Percentiles rank a stretch among this genome's conserved stretches.
These are phyloP conservation scores for Candida glucosophila DNA, from an alignment of 1,139 yeast species.

Conservation along the genomic window DNA sequence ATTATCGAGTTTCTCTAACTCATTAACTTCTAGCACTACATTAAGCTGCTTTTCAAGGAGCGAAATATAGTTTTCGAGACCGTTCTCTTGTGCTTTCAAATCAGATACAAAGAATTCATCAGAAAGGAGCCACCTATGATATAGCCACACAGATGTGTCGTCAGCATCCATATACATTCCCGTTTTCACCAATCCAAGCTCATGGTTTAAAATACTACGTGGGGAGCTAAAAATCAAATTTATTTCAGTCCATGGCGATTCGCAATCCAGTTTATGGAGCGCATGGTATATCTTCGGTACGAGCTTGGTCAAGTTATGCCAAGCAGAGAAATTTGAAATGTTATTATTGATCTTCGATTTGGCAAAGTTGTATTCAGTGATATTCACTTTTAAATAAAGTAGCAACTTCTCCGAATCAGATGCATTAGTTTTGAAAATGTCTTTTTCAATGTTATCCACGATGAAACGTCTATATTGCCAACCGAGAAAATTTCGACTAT, in stretches of 20 bases:
- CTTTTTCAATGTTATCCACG: constrained; percentile 41
- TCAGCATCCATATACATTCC: constrained; percentile 92
- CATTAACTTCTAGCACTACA: constrained; percentile 46
- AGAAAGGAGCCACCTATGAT: constrained; percentile 73
- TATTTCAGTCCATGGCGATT: background rate
- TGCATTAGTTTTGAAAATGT: constrained; percentile 6
- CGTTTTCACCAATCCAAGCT: constrained; percentile 61
- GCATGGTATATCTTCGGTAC: constrained; percentile 42
- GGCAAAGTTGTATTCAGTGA: constrained; percentile 67
- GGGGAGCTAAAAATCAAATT: constrained; percentile 14
- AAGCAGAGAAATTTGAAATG: constrained; percentile 89
- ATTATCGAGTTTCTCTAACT: constrained; percentile 50
- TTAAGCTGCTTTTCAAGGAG: constrained; percentile 31
- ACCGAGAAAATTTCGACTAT: constrained; percentile 84
- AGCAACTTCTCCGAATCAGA: constrained; percentile 5
- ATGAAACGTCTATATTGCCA: constrained; percentile 90
- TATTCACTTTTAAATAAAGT: constrained; percentile 17
- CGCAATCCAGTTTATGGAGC: constrained; percentile 2
- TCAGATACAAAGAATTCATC: constrained; percentile 37
- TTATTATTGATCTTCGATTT: constrained; percentile 70
- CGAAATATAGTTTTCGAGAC: constrained; percentile 11
- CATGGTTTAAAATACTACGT: constrained; percentile 39
- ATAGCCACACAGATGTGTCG: constrained; percentile 90
- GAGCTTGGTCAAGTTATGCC: constrained; percentile 82
- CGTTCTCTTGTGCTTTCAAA: constrained; percentile 8